Conservation (phyloP, 1,284 basidiomycete genomes). For the Jaminaea rosea region DNA sequence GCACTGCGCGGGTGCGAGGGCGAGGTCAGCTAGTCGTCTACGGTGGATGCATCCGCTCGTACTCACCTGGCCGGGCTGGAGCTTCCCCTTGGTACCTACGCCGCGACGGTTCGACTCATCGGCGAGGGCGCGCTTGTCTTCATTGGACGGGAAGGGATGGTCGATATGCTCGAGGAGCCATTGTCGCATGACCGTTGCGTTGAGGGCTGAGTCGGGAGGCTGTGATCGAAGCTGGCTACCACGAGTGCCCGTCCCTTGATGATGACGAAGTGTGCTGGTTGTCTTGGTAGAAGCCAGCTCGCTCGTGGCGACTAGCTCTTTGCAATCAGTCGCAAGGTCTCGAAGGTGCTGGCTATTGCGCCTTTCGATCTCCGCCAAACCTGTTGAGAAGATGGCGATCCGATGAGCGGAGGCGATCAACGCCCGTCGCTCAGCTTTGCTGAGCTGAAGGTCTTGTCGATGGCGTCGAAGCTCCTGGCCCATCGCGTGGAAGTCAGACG, state of each 20-base stretch:
- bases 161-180: conserved; percentile 30
- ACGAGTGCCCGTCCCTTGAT: conserved; percentile 3
- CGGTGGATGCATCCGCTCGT: neutral
- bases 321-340: too few species aligned
- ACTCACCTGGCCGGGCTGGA: neutral
- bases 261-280: neutral
- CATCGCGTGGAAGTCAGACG: too few species aligned
- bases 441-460: too few species aligned
- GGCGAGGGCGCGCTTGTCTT: conserved; percentile 25
- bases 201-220: conserved; percentile 6
- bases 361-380: too few species aligned
- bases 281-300: neutral
- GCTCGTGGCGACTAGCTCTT: neutral
- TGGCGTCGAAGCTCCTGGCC: too few species aligned
- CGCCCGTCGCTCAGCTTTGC: too few species aligned
- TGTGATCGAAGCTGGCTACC: neutral
- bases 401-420: too few species aligned
- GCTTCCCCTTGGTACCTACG: neutral
- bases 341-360: too few species aligned
- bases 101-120: conserved; percentile 13
- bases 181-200: conserved; percentile 24
- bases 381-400: too few species aligned
- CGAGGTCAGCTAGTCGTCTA: neutral
- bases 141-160: conserved; percentile 26
- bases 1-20: conserved; percentile 15